Conservation (phyloP, 306 rosid genomes). For the Morella rubra region DNA sequence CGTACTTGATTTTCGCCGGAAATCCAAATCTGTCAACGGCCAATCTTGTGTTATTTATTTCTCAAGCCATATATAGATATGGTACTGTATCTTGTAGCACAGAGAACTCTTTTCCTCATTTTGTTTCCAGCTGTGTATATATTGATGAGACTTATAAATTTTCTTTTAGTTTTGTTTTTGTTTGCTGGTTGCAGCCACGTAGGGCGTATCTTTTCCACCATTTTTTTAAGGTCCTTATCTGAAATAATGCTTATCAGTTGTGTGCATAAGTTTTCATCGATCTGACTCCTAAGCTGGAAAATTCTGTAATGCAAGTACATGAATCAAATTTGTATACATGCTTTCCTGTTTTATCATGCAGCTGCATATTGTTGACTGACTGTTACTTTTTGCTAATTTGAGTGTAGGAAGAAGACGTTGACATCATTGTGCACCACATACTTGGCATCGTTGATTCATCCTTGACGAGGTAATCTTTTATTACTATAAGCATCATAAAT, state of each 20-base stretch:
- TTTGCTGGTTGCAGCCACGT: not conserved
- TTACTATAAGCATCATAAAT: constrained; percentile 22
- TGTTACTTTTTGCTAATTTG: constrained; percentile 18
- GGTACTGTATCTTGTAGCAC: too few relatives aligned
- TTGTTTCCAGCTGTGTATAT: not conserved
- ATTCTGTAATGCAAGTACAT: not conserved
- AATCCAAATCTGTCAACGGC: too few relatives aligned
- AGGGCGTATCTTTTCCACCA: not conserved
- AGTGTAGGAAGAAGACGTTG: constrained; percentile 85
- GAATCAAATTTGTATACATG: not conserved
- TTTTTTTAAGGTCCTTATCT: not conserved
- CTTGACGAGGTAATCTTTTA: constrained; percentile 39
- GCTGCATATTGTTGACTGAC: constrained; percentile 17
- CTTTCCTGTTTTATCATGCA: not conserved
- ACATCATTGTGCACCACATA: constrained; percentile 73
- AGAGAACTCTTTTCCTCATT: too few relatives aligned
- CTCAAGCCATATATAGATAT: too few relatives aligned
- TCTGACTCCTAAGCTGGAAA: not conserved
- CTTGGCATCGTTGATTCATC: constrained; percentile 52
- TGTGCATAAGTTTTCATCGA: not conserved
- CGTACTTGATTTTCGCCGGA: too few relatives aligned
- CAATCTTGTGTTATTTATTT: too few relatives aligned
- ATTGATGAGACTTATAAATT: not conserved
- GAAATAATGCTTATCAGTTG: not conserved
- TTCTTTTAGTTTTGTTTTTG: not conserved